Base-by-base conservation (phyloP, 179 eudicot genomes). In the Spinacia oleracea region DNA sequence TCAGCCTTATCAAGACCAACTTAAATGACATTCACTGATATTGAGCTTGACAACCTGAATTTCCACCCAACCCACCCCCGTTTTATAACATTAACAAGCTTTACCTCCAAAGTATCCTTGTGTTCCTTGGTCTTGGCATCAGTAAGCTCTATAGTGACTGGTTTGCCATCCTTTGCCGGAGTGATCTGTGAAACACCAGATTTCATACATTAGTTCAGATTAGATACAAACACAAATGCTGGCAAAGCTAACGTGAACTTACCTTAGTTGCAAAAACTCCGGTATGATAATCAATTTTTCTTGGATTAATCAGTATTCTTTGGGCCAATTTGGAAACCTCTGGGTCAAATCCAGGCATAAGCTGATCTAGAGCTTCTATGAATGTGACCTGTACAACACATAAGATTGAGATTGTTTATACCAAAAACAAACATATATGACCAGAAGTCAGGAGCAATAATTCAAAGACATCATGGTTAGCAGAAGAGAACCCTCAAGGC, bases 321-420 rank as follows among this genome's bases (percentile, higher is more conserved):
- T 96, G 99, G 9, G 99, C 99, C 89, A 96, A 85, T 84, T 96
- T 96, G 34, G 97, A 90, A 67, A 96, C 94, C 87, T 96, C 99
- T 72, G 99, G 99, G 85, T 96, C 99, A 91, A 96, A 96, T 16
- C 99, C 99, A 60, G 99, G 99, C 99, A 96, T 96, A 63, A 96
- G 89, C 84, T 96, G 99, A 91, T 94, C 97, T 69, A 96, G 84
- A 80, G 99, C 99, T 88, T 96, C 99, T 70, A 96, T 85, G 86
- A 96, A 96, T 32, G 99, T 94, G 76, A 96, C 99, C 99, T 96
- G 89, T 29, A 70, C 38, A 72, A 74, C 60, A 50, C 51, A 34
- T 38, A 51, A 20, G 73, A 38, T 16, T 23, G 29, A 79, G 25
- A 72, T 7, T 25, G 34, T 16, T 77, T 43, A 79, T 21, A 48